Evolutionary conservation across 768 basidiomycete genomes (phyloP).

Genomic region (Solioccasus polychromus): DNA sequence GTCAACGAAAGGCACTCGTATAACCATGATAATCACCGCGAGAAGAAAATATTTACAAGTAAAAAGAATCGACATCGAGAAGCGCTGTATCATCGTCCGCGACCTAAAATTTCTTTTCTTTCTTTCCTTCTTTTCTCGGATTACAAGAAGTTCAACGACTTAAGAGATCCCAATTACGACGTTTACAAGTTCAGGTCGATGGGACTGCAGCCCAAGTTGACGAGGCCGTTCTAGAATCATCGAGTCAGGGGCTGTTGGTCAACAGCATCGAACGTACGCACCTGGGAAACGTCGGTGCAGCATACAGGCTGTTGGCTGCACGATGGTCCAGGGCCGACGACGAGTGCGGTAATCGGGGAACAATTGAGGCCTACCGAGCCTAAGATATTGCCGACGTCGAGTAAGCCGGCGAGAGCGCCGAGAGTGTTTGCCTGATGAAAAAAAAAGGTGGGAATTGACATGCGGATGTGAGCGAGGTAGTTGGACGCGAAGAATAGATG

Average conservation of each 20-base stretch:
- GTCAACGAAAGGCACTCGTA: too few species aligned
- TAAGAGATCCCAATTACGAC: too few species aligned
- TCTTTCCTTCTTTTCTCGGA: too few species aligned
- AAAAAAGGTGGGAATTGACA: too few species aligned
- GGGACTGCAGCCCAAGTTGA: conserved; percentile 9
- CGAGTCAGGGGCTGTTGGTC: neutral
- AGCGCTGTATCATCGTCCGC: neutral
- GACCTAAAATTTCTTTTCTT: neutral
- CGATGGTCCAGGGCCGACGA: accelerated
- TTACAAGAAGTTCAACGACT: too few species aligned
- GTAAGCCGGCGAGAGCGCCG: accelerated
- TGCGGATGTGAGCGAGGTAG: too few species aligned
- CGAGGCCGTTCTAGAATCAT: conserved; percentile 1
- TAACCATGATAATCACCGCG: too few species aligned
- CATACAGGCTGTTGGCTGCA: conserved; percentile 10
- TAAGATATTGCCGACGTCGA: neutral
- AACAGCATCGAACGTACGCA: neutral
- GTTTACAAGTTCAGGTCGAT: conserved; percentile 3
- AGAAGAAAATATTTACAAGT: too few species aligned
- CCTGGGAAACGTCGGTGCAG: neutral
- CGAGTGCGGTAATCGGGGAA: neutral
- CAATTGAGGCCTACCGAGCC: neutral
- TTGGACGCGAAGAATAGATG: neutral
- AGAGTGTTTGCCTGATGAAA: too few species aligned
- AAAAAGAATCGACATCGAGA: too few species aligned